Evolutionary conservation across 805 yeast species (phyloP), one percentile per base, ranked within the genome.

Genomic region (Lachancea dasiensis): DNA sequence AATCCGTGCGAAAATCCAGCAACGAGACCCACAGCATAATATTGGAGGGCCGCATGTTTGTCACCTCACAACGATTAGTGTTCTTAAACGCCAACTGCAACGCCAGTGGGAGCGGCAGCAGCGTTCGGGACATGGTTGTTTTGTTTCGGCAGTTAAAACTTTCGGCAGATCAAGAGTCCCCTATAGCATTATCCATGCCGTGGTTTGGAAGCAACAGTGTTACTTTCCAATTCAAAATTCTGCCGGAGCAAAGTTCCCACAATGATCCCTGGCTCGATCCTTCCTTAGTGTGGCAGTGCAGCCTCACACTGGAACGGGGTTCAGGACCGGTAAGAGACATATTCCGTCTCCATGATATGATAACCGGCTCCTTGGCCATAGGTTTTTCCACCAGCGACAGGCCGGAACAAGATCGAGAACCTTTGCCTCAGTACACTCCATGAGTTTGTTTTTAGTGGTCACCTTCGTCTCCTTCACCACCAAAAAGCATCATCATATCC

Each of bases 401-500:
- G 20, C 23, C 4, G 29, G 2, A 28, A 13, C 18, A 11, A 18
- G 20, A 10, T 19, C 19, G 32, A 31, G 41, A 38, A 15, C 29
- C 27, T 4, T 27, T 38, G 26, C 41, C 41, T 3, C 11, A 14
- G 19, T 38, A 38, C 30, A 13, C 25, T 5, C 41, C 41, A 10
- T 38, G 16, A 27, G 15, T 21, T 10, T 6, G 17, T 16, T 15
- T 4, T 17, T 10, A 6, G n/a, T 11, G 15, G 18, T 21, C 14
- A n/a, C 23, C 33, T n/a, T 49, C 61, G 30, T 48, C 56, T 7
- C 60, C 64, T 31, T 59, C 65, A 8, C 57, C 63, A 20, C 64
- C 65, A 32, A 60, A 60, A n/a, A 56, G 42, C 57, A 54, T 53
- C 64, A 58, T 61, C 65, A 58, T 60, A 41, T 58, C 63, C 24